These are phyloP conservation scores for Talaromyces islandicus DNA, from an alignment of 2,329 filamentous ascomycete genomes.

Conservation along the genomic window DNA sequence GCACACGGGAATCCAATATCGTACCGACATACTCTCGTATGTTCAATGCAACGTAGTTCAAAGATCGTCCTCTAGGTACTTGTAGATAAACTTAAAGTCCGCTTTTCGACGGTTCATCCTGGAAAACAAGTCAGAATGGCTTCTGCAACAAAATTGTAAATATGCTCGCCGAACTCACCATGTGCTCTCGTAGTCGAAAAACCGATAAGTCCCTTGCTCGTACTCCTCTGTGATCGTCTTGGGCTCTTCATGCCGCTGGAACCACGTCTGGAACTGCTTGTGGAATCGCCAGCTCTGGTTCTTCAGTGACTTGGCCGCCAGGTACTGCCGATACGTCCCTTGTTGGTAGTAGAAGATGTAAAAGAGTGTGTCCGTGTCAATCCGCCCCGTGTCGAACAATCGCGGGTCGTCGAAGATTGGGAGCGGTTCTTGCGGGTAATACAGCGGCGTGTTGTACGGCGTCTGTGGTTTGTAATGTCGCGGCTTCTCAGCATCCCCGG, in stretches of 20 bases:
- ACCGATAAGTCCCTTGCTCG: constrained; percentile 96
- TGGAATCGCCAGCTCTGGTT: constrained; percentile 98
- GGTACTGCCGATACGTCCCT: constrained; percentile 88
- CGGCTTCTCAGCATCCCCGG: constrained; percentile 73
- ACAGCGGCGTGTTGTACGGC: constrained; percentile 69
- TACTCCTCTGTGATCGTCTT: constrained; percentile 98
- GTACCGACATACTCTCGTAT: not conserved
- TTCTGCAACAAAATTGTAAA: constrained; percentile 9
- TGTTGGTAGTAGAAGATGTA: constrained; percentile 99
- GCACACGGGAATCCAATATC: not conserved
- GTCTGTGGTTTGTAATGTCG: constrained; percentile 78
- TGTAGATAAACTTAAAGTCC: constrained; percentile 97
- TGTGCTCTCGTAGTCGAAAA: constrained; percentile 99
- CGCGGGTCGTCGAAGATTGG: constrained; percentile 85
- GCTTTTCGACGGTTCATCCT: constrained; percentile 99
- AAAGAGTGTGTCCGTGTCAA: constrained; percentile 94
- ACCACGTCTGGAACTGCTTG: constrained; percentile 99
- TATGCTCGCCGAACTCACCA: constrained; percentile 61
- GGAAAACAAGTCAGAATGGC: constrained; percentile 16
- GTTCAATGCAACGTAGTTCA: constrained; percentile 24
- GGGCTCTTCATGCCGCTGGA: constrained; percentile 95
- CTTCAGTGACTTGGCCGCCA: constrained; percentile 94
- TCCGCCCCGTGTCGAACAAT: constrained; percentile 66
- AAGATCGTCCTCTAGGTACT: constrained; percentile 93
- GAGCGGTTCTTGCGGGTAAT: constrained; percentile 90